Conservation (phyloP, 495 filamentous ascomycete genomes). For the Trichodelitschia bisporula region DNA sequence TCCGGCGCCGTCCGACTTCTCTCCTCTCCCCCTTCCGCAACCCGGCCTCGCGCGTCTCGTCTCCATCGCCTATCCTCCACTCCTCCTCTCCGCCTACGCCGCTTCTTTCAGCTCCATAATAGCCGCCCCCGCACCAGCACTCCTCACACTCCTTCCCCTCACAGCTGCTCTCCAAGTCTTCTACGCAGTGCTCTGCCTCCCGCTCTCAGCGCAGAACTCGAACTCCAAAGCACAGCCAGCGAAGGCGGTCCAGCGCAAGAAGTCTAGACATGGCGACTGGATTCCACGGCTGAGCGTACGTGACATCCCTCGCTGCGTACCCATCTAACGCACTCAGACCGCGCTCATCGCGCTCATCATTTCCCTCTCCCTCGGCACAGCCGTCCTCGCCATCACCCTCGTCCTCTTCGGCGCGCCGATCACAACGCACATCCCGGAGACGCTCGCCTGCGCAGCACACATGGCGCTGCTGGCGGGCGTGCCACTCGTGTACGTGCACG, state of each 20-base stretch:
- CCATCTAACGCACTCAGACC: constrained; percentile 22
- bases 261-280: constrained; percentile 13
- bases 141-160: too few species aligned
- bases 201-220: constrained; percentile 25
- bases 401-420: constrained; percentile 81
- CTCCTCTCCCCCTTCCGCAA: too few species aligned
- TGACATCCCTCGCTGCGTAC: not conserved
- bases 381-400: constrained; percentile 34
- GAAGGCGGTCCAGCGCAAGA: constrained; percentile 6
- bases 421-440: constrained; percentile 58
- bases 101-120: too few species aligned
- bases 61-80: too few species aligned
- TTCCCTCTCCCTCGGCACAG: constrained; percentile 25
- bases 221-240: constrained; percentile 6
- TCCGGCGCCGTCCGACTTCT: too few species aligned
- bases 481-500: constrained; percentile 60
- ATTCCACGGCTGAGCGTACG: not conserved
- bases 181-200: constrained; percentile 52
- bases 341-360: constrained; percentile 36
- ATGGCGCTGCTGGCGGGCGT: constrained; percentile 50
- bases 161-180: too few species aligned
- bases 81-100: too few species aligned
- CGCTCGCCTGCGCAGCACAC: constrained; percentile 54
- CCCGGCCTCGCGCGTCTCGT: too few species aligned
- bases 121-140: too few species aligned